These are phyloP conservation scores for Coemansia biformis DNA, from an alignment of 192 early-diverging fungal species.

Conservation along the genomic window DNA sequence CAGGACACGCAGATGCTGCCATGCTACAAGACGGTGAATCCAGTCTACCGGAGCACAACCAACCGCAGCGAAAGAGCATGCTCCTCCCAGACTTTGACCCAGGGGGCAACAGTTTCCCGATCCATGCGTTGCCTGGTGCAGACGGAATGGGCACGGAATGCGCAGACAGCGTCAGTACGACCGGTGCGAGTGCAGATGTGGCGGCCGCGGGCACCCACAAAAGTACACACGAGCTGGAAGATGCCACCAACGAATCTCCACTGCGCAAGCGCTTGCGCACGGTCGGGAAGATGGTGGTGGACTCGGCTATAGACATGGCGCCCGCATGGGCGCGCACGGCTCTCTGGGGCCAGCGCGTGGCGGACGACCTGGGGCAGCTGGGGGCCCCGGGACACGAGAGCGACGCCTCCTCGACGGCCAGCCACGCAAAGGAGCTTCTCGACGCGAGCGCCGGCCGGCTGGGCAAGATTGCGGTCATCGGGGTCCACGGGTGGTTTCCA, in stretches of 20 bases:
- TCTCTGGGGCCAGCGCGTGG: conserved; percentile 15
- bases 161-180: too few relatives aligned
- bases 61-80: conserved; percentile 12
- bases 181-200: background rate
- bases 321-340: conserved; percentile 34
- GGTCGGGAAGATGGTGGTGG: conserved; percentile 14
- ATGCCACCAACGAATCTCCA: conserved; percentile 1
- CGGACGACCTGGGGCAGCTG: conserved; percentile 28
- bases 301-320: conserved; percentile 26
- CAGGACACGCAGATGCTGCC: too few relatives aligned
- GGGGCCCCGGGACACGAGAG: background rate
- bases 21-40: background rate
- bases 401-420: background rate
- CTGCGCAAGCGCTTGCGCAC: conserved; percentile 23
- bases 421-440: conserved; percentile 20
- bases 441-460: conserved; percentile 17
- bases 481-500: conserved; percentile 92
- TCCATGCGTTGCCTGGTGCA: background rate
- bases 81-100: conserved; percentile 27
- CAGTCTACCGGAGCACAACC: conserved; percentile 1
- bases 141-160: too few relatives aligned
- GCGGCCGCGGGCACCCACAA: background rate
- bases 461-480: conserved; percentile 65
- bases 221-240: background rate
- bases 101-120: conserved; percentile 1